Evolutionary conservation across 306 rosid species (phyloP), one percentile per base, ranked within the genome.

Genomic region (Sindora glabra): DNA sequence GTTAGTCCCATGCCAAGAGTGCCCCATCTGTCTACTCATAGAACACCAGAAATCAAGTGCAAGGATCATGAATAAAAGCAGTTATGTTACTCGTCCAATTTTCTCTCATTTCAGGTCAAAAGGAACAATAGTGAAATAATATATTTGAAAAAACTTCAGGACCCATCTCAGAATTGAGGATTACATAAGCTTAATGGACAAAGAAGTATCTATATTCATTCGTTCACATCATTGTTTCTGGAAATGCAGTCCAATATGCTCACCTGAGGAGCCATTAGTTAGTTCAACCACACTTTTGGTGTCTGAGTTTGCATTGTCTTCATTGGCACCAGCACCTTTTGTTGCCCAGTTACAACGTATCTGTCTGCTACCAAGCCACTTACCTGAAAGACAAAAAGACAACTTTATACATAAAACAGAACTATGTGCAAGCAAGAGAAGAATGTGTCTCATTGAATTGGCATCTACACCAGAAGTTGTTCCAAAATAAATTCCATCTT

Each of bases 331-430:
- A 58, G 99, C 96, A 70, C 96, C 99, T 77, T 92, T 92, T 34
- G 94, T 82, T 46, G 99, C 99, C 99, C 99, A 92, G 75, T 92
- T 92, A 68, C 96, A 92, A 19, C 95, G 95, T 59, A 89, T 92
- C 71, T 89, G 99, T 62, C 99, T 80, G 62, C 96, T 92, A 53
- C 95, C 96, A 50, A 92, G 96, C 99, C 99, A 92, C 74, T 92
- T 92, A 38, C 96, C 99, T 92, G 73, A 25, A 69, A 40, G 64
- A 61, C 29, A 61, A 8, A 37, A 10, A 36, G 49, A 40, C 26
- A 30, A 8, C 11, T 22, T 39, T 42, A n/a, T n/a, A 24, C 36
- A 11, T 51, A 1, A 2, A 26, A 25, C 24, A 57, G 42, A 5
- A 32, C 17, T n/a, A 50, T 56, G 50, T 2, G 23, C 23, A 63